Conservation (phyloP, 2,329 filamentous ascomycete species). For the Rugonectria rugulosa region DNA sequence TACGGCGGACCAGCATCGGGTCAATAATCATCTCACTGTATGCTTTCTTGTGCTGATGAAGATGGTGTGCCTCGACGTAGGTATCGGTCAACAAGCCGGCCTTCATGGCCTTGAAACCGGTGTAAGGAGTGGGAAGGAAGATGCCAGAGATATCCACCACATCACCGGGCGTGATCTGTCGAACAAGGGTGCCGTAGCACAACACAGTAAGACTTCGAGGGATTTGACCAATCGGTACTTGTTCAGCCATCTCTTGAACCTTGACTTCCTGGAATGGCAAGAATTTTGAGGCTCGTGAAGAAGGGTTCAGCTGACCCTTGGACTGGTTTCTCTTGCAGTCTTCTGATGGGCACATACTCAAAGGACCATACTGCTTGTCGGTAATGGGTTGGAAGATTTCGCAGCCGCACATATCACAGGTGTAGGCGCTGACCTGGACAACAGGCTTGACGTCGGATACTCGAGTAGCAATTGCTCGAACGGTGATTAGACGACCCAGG, state of each 20-base stretch:
- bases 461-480: constrained; percentile 91
- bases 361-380: constrained; percentile 87
- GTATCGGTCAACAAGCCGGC: constrained; percentile 97
- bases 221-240: constrained; percentile 97
- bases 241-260: constrained; percentile 98
- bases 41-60: constrained; percentile 96
- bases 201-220: constrained; percentile 89
- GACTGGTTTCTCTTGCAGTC: constrained; percentile 91
- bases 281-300: constrained; percentile 96
- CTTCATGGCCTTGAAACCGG: constrained; percentile 97
- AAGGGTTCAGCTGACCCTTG: constrained; percentile 92
- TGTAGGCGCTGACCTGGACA: constrained; percentile 97
- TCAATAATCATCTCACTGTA: constrained; percentile 93
- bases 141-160: constrained; percentile 94
- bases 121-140: constrained; percentile 96
- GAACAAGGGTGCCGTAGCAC: constrained; percentile 85
- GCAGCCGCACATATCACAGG: constrained; percentile 93
- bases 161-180: constrained; percentile 91
- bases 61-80: constrained; percentile 92
- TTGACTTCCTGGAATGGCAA: constrained; percentile 98
- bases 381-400: constrained; percentile 97
- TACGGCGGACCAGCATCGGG: constrained; percentile 78
- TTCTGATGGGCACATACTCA: constrained; percentile 86
- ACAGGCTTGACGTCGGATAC: constrained; percentile 98
- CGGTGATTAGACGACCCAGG: constrained; percentile 89